Conservation (phyloP, 2,329 filamentous ascomycete genomes). For the Diaporthe batatas region DNA sequence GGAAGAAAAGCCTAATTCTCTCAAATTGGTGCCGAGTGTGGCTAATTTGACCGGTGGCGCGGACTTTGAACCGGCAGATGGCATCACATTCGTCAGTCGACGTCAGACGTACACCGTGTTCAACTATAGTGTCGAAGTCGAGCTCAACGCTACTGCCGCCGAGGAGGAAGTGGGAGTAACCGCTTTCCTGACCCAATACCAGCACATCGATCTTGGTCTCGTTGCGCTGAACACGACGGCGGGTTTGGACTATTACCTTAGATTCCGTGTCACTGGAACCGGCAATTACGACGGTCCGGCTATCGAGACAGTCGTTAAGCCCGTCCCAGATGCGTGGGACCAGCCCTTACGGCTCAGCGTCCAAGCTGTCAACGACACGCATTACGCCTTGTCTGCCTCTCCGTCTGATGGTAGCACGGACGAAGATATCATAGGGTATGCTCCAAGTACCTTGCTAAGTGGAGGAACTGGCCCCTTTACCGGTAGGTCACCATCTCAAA, state of each 20-base stretch:
- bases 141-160: constrained; percentile 44
- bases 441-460: constrained; percentile 50
- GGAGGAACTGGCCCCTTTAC: constrained; percentile 48
- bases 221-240: constrained; percentile 40
- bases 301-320: constrained; percentile 36
- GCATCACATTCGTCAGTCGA: constrained; percentile 9
- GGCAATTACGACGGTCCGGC: constrained; percentile 11
- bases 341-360: constrained; percentile 50
- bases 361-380: constrained; percentile 47
- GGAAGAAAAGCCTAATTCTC: constrained; percentile 40
- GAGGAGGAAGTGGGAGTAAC: constrained; percentile 52
- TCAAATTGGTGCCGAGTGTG: constrained; percentile 48
- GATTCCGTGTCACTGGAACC: constrained; percentile 41
- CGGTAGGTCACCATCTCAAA: not conserved
- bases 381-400: constrained; percentile 50
- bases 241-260: constrained; percentile 45
- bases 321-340: constrained; percentile 47
- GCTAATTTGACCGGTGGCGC: constrained; percentile 48
- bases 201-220: constrained; percentile 52
- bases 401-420: constrained; percentile 40
- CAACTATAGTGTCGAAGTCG: constrained; percentile 48
- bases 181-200: constrained; percentile 51
- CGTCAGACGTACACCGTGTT: constrained; percentile 51
- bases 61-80: constrained; percentile 45
- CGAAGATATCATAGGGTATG: constrained; percentile 47